A percentile compares a stretch with the other conserved stretches of the same genome.
phyloP scores from a whole-genome alignment of 1,139 yeast genomes.

The Sugiyamaella paludigena region DNA sequence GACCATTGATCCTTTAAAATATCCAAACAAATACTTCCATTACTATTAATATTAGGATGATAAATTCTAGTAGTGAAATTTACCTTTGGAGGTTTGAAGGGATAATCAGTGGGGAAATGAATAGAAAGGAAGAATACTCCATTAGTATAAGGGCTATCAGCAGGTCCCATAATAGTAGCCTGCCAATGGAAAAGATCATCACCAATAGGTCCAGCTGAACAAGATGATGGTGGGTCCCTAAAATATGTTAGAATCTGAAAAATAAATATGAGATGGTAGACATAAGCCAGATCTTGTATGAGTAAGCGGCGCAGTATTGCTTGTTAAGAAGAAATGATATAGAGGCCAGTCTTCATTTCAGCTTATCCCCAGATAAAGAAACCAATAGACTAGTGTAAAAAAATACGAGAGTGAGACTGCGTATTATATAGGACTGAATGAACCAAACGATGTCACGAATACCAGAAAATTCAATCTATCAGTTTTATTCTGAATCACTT shows the following conservation, averaged over 20 bases:
- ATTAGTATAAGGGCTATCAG: constrained; percentile 91
- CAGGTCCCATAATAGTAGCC: constrained; percentile 94
- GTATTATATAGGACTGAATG: no score
- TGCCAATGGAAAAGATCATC: constrained; percentile 97
- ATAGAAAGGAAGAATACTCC: constrained; percentile 89
- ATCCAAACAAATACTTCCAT: constrained; percentile 84
- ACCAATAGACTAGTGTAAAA: no score
- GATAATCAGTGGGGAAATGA: constrained; percentile 93
- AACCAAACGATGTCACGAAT: no score
- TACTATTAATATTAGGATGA: constrained; percentile 87
- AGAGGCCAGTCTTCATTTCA: no score
- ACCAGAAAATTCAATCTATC: no score
- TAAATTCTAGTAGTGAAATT: constrained; percentile 87
- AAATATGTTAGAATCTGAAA: constrained; percentile 11
- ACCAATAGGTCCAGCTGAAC: constrained; percentile 99
- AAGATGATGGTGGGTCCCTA: constrained; percentile 98
- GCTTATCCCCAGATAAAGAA: no score
- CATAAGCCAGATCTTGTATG: no score
- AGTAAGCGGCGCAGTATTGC: no score
- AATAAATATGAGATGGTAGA: no score
- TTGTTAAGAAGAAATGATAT: no score
- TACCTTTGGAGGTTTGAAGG: constrained; percentile 92
- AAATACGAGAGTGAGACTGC: no score
- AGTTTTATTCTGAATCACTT: no score
- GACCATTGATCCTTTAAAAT: constrained; percentile 89